Evolutionary conservation across 345 rosid species (phyloP).

Genomic region (Nasturtium officinale): DNA sequence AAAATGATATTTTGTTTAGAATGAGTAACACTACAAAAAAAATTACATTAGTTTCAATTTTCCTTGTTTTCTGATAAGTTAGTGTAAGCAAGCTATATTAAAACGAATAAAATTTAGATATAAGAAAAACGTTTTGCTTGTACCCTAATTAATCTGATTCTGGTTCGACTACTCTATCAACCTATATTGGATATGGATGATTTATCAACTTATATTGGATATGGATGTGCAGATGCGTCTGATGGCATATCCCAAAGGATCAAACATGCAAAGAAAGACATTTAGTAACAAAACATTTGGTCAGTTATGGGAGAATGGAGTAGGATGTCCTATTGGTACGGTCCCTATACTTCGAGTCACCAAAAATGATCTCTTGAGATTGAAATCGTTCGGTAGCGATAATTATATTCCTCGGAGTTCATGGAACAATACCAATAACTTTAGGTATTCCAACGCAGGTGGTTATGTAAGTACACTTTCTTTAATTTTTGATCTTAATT

Average conservation of each 20-base stretch:
- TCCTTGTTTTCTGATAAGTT: too few species aligned
- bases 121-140: not conserved
- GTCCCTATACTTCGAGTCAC: constrained; percentile 13
- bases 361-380: not conserved
- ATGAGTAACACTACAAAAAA: not conserved
- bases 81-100: too few species aligned
- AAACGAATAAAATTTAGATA: too few species aligned
- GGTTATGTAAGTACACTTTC: not conserved
- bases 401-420: not conserved
- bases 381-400: not conserved
- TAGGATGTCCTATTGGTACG: constrained; percentile 21
- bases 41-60: not conserved
- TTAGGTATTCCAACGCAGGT: not conserved
- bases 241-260: not conserved
- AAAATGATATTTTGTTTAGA: not conserved
- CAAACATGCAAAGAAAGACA: not conserved
- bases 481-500: too few species aligned
- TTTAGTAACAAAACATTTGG: not conserved
- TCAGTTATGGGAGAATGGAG: constrained; percentile 19
- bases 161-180: not conserved
- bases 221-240: constrained; percentile 6
- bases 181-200: not conserved
- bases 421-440: not conserved
- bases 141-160: not conserved
- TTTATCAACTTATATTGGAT: not conserved